Percentiles rank a stretch among this genome's conserved stretches.
phyloP scores from a whole-genome alignment of 106 monocot species.

The Phalaenopsis aphrodite region DNA sequence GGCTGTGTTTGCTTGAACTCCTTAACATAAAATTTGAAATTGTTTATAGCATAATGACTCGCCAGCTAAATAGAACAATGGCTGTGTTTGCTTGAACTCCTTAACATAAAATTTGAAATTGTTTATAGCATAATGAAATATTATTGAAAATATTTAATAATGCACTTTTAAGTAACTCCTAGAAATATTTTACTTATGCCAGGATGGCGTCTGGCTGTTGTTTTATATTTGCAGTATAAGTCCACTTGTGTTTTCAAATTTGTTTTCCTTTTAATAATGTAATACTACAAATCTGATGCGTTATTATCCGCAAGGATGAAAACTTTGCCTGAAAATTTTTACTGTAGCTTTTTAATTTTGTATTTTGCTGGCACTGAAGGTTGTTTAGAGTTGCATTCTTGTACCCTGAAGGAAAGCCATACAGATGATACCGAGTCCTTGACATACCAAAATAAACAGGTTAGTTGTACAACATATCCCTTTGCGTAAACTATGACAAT shows the following conservation, averaged over 20 bases:
- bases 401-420: background rate
- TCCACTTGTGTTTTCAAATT: background rate
- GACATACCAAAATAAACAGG: constrained; percentile 3
- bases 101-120: background rate
- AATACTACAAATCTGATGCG: background rate
- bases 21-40: background rate
- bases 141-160: background rate
- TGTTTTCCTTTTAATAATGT: background rate
- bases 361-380: constrained; percentile 1
- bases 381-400: constrained; percentile 8
- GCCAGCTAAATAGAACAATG: background rate
- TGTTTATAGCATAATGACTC: background rate
- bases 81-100: background rate
- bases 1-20: background rate
- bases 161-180: background rate
- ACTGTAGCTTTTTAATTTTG: background rate
- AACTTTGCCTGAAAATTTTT: background rate
- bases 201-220: background rate
- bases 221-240: background rate
- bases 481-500: background rate
- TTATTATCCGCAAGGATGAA: background rate
- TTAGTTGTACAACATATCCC: background rate
- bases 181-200: background rate
- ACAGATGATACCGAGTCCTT: background rate
- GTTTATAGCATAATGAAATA: background rate